Evolutionary conservation across 352 stramenopile species (phyloP).

Genomic region (Lagenidium giganteum): DNA sequence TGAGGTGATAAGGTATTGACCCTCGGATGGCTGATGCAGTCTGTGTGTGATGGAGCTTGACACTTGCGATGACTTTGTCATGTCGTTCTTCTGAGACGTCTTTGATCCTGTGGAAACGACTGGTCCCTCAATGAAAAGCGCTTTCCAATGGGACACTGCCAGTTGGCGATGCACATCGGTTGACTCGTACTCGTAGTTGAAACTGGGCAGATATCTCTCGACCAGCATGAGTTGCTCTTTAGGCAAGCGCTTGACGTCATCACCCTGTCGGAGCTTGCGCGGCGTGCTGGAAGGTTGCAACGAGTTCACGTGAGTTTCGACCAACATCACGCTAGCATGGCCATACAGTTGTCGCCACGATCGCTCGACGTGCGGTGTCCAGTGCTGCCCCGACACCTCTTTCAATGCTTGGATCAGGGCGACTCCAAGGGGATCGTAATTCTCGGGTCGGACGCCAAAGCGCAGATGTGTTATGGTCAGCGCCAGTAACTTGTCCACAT

Average conservation of each 20-base stretch:
- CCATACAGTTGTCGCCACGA: conserved; percentile 24
- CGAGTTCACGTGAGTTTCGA: conserved; percentile 17
- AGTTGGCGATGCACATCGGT: conserved; percentile 17
- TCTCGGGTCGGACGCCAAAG: conserved; percentile 72
- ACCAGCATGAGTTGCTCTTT: too few relatives aligned
- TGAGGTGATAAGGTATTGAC: conserved; percentile 4
- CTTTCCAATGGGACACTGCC: conserved; percentile 20
- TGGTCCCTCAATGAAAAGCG: conserved; percentile 27
- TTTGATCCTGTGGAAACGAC: too few relatives aligned
- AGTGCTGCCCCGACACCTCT: conserved; percentile 22
- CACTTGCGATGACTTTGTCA: too few relatives aligned
- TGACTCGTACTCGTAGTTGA: conserved; percentile 25
- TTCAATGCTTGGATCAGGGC: conserved; percentile 79
- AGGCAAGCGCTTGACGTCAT: too few relatives aligned
- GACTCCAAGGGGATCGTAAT: conserved; percentile 84
- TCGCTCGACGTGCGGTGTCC: conserved; percentile 25
- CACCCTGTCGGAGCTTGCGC: conserved; percentile 6
- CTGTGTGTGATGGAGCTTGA: too few relatives aligned
- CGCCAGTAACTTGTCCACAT: conserved; percentile 63
- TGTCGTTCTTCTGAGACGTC: too few relatives aligned
- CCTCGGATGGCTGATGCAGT: too few relatives aligned
- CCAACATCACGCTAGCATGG: conserved; percentile 24
- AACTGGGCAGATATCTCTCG: too few relatives aligned
- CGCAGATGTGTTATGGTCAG: conserved; percentile 61
- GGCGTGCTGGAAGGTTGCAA: too few relatives aligned